Evolutionary conservation across 345 rosid species (phyloP).

Genomic region (Pseudoturritis turrita): DNA sequence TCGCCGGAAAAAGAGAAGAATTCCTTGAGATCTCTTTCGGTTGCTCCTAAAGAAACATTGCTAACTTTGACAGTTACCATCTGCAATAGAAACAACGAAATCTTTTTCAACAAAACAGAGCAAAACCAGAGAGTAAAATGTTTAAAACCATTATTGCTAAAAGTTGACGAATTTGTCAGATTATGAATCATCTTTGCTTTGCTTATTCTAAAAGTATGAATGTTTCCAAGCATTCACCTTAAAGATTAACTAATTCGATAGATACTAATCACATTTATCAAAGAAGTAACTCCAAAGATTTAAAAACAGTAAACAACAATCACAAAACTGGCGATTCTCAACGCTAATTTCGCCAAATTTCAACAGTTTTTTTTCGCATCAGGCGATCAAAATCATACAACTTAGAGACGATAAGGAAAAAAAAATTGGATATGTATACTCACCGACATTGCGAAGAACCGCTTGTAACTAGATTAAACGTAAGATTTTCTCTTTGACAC

Average conservation of each 20-base stretch:
- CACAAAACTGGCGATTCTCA: neutral
- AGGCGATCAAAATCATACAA: neutral
- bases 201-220: neutral
- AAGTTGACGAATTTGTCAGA: neutral
- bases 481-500: neutral
- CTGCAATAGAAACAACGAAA: slow-evolving; percentile 20
- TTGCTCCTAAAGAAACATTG: slow-evolving; percentile 55
- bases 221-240: too few relatives aligned
- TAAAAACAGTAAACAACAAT: neutral
- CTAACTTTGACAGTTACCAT: slow-evolving; percentile 45
- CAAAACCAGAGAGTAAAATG: neutral
- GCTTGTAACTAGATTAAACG: neutral
- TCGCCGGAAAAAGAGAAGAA: slow-evolving; percentile 79
- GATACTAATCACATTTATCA: neutral
- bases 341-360: neutral
- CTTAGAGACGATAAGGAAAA: neutral
- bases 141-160: neutral
- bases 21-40: slow-evolving; percentile 51
- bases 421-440: neutral
- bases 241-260: neutral
- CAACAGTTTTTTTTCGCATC: neutral
- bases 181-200: neutral
- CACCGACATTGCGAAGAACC: neutral
- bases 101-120: neutral
- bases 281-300: neutral